These are phyloP conservation scores for Apiospora koreana DNA, from an alignment of 2,329 filamentous ascomycete species.

Conservation along the genomic window DNA sequence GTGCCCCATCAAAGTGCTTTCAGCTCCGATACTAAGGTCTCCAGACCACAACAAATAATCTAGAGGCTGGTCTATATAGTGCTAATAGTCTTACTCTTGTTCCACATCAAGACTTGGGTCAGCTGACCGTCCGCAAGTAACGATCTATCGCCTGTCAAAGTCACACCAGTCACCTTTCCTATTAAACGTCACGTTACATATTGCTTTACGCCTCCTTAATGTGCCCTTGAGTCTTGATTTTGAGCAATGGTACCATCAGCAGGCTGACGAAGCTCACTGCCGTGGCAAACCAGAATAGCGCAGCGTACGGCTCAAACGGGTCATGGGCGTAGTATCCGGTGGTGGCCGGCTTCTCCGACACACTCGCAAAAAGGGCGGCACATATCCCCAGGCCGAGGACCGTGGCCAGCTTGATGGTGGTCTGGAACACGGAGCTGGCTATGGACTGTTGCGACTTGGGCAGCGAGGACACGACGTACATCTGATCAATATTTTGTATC, in stretches of 20 bases:
- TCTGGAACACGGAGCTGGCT: constrained; percentile 62
- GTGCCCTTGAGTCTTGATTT: constrained; percentile 10
- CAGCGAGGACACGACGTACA: constrained; percentile 63
- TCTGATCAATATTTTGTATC: constrained; percentile 34
- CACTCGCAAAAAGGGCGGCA: neutral
- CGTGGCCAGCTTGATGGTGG: constrained; percentile 53
- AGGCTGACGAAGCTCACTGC: constrained; percentile 1
- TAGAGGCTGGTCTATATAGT: too few relatives aligned
- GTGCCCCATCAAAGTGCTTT: too few relatives aligned
- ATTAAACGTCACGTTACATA: too few relatives aligned
- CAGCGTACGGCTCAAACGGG: constrained; percentile 12
- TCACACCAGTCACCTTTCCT: too few relatives aligned
- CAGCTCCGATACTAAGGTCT: too few relatives aligned
- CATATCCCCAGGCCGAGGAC: constrained; percentile 54
- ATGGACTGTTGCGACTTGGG: constrained; percentile 56
- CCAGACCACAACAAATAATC: too few relatives aligned
- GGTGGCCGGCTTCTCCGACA: neutral
- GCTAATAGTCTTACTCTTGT: too few relatives aligned
- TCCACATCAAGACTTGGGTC: too few relatives aligned
- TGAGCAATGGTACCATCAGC: neutral
- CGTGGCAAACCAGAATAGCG: constrained; percentile 11
- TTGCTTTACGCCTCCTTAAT: neutral
- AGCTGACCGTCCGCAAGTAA: too few relatives aligned
- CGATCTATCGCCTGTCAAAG: too few relatives aligned
- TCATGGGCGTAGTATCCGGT: constrained; percentile 11